phyloP scores from a whole-genome alignment of 768 basidiomycete genomes.

The Cystobasidium tubakii region DNA sequence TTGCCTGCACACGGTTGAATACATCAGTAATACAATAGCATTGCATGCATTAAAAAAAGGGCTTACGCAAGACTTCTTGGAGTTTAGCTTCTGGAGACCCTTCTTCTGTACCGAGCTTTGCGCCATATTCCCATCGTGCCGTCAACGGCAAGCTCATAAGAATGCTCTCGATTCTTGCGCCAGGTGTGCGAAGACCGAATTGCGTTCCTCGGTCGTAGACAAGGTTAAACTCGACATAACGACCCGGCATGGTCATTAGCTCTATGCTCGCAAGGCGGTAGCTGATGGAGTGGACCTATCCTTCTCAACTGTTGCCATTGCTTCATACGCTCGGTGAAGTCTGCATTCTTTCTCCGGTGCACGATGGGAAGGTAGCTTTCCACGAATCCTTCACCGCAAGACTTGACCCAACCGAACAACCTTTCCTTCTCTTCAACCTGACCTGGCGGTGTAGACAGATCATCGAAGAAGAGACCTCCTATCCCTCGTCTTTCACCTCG shows the following conservation, averaged over 20 bases:
- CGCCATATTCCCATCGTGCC: constrained; percentile 84
- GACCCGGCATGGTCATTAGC: constrained; percentile 52
- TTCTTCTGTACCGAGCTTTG: constrained; percentile 61
- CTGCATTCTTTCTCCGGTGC: constrained; percentile 52
- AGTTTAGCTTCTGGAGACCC: constrained; percentile 65
- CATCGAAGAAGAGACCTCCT: constrained; percentile 95
- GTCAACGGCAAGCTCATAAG: constrained; percentile 82
- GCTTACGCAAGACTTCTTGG: constrained; percentile 56
- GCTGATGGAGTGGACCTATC: constrained; percentile 30
- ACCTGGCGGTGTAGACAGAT: constrained; percentile 56
- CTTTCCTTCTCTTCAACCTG: constrained; percentile 57
- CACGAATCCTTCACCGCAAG: constrained; percentile 71
- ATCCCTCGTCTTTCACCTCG: constrained; percentile 77
- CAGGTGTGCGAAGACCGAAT: constrained; percentile 66
- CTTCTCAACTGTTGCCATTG: constrained; percentile 89
- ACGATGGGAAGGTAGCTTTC: constrained; percentile 89
- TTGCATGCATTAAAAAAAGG: no score
- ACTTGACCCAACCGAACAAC: constrained; percentile 68
- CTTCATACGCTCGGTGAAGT: constrained; percentile 57
- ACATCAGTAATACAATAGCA: no score
- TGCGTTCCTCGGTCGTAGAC: constrained; percentile 81
- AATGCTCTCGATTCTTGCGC: constrained; percentile 81
- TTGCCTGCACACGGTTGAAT: no score
- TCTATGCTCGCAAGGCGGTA: no score
- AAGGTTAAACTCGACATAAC: constrained; percentile 93